Evolutionary conservation across 208 protist species (phyloP).

Genomic region (Hexamita inflata): DNA sequence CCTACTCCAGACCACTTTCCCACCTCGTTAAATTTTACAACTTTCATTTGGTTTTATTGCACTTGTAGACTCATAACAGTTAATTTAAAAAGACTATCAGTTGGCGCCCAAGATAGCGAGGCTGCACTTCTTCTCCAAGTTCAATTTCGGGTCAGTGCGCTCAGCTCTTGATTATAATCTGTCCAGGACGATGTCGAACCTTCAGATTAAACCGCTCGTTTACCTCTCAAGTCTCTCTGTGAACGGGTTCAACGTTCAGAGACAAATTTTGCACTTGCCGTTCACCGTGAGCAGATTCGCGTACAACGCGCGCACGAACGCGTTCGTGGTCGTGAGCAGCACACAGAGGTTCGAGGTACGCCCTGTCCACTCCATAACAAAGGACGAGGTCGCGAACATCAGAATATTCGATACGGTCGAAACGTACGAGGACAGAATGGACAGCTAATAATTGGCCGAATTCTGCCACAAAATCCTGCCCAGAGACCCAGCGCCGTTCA

Average conservation of each 20-base stretch:
- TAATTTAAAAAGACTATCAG: no score
- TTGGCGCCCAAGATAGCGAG: not conserved
- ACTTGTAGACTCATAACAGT: not conserved
- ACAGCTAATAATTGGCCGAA: not conserved
- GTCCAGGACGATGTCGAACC: not conserved
- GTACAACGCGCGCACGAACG: not conserved
- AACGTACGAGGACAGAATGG: not conserved
- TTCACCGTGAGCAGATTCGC: not conserved
- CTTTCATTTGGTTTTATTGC: not conserved
- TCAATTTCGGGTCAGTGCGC: not conserved
- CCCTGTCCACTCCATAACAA: not conserved
- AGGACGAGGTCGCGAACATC: not conserved
- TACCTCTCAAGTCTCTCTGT: not conserved
- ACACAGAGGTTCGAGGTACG: not conserved
- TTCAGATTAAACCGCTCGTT: not conserved
- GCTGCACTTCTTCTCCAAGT: not conserved
- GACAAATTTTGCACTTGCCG: not conserved
- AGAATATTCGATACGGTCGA: not conserved
- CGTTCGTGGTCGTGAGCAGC: not conserved
- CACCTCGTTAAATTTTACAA: not conserved
- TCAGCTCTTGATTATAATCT: not conserved
- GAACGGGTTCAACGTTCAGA: not conserved
- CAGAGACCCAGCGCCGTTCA: not conserved
- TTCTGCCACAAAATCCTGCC: not conserved
- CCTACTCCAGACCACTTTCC: not conserved